Conservation (phyloP, 2,329 filamentous ascomycete species). For the Clarireedia homoeocarpa region DNA sequence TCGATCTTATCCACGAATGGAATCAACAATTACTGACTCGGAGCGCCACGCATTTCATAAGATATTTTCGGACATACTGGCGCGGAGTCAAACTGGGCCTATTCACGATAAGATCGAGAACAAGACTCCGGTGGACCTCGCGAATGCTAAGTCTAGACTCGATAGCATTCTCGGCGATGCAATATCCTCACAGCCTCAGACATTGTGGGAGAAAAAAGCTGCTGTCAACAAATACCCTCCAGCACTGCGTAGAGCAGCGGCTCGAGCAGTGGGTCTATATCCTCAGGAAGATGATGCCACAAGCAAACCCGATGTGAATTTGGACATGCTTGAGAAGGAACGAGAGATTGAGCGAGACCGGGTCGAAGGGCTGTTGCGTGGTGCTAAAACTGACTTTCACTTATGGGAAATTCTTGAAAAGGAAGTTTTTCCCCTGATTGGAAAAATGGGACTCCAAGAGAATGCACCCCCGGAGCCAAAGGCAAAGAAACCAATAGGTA, state of each 20-base stretch:
- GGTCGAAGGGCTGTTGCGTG: constrained; percentile 46
- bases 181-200: constrained; percentile 6
- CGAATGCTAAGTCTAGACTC: constrained; percentile 16
- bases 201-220: constrained; percentile 11
- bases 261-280: constrained; percentile 24
- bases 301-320: constrained; percentile 5
- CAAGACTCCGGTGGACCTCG: background rate
- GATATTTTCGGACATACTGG: constrained; percentile 52
- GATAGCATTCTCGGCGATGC: constrained; percentile 17
- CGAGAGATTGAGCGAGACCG: constrained; percentile 39
- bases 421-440: constrained; percentile 57
- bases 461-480: background rate
- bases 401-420: constrained; percentile 60
- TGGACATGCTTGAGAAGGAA: constrained; percentile 21
- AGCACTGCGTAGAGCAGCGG: constrained; percentile 25
- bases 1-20: constrained; percentile 16
- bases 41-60: constrained; percentile 44
- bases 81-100: constrained; percentile 20
- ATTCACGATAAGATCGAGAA: background rate
- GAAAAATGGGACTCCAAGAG: constrained; percentile 44
- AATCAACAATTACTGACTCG: constrained; percentile 48
- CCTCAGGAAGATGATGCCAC: constrained; percentile 6
- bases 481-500: background rate
- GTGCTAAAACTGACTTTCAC: constrained; percentile 51
- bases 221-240: constrained; percentile 25